A percentile compares a stretch with the other conserved stretches of the same genome.
Conservation (phyloP, 306 rosid genomes). For the Hippophae tibetana region DNA sequence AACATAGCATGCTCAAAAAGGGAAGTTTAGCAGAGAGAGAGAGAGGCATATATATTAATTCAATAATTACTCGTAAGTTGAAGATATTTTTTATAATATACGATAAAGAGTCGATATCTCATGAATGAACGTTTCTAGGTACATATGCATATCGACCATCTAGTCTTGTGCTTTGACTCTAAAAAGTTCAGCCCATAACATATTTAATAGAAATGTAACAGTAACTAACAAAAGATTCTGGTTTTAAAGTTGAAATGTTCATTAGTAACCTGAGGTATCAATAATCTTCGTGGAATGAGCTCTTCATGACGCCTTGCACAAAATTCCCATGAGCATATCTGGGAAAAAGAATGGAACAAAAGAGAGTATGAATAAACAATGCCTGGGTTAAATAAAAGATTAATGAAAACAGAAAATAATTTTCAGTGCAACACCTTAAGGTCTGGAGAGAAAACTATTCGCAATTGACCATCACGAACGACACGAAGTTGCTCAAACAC, state of each 20-base stretch:
- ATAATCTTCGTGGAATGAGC: constrained; percentile 87
- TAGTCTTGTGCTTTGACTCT: neutral
- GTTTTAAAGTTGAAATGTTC: constrained; percentile 15
- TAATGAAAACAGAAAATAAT: constrained; percentile 5
- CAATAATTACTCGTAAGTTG: no score
- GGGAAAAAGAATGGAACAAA: constrained; percentile 19
- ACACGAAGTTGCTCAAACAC: constrained; percentile 98
- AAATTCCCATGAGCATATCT: constrained; percentile 99
- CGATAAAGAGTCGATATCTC: no score
- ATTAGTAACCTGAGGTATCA: constrained; percentile 81
- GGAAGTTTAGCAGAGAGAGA: no score
- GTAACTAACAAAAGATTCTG: constrained; percentile 7
- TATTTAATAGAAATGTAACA: neutral
- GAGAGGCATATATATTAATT: no score
- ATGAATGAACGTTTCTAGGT: neutral
- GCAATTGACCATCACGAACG: constrained; percentile 97
- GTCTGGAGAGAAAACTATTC: constrained; percentile 87
- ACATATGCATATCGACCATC: neutral
- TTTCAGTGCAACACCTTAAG: constrained; percentile 51
- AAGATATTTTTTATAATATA: no score
- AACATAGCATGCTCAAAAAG: no score
- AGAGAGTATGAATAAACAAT: constrained; percentile 15
- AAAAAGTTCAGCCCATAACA: no score
- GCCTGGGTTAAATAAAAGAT: constrained; percentile 1
- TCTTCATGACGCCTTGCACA: constrained; percentile 99